Base-by-base conservation (phyloP, 106 monocot genomes). In the Agapanthus africanus region DNA sequence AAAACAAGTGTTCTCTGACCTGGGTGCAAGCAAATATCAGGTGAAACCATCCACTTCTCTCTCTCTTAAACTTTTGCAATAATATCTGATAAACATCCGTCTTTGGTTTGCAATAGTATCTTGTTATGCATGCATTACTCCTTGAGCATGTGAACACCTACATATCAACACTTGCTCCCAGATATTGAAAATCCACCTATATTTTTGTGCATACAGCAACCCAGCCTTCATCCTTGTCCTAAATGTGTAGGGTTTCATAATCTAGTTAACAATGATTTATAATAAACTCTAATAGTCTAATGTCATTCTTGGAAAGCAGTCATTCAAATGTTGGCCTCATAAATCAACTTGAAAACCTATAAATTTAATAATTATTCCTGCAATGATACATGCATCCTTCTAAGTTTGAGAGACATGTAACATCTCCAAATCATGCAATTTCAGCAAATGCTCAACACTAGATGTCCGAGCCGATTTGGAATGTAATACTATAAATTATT, bases 1-100 rank as follows among this genome's bases (percentile, higher is more conserved):
- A 61, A 99, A 92, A 63, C 84, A 99, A 87, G 92, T 99, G 3
- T 99, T 99, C 63, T 85, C 84, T 69, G 97, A 99, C 67, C 84
- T 99, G 74, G 74, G 70, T 74, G 86, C 84, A 51, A 99, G 92
- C 77, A 99, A 99, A 90, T 99, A 99, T 69, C 97, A 99, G 97
- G 97, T 92, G 59, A 21, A 31, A n/a, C n/a, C n/a, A n/a, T n/a
- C n/a, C n/a, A n/a, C n/a, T 40, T 39, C 4, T 26, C 26, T 18
- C 19, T 36, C 16, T 19, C 36, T 61, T n/a, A n/a, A n/a, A 35
- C n/a, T 6, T 30, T 14, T 49, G 16, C 6, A 49, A 0, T 16
- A 4, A 49, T 4, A 21, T 25, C 52, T 22, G 11, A 25, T 25
- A 11, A 52, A 22, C 7, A 52, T 23, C 52, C 25, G 4, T 22